Evolutionary conservation across 148 eudicot genomes (phyloP), one percentile per base, ranked within the genome.

Genomic region (Silene latifolia): DNA sequence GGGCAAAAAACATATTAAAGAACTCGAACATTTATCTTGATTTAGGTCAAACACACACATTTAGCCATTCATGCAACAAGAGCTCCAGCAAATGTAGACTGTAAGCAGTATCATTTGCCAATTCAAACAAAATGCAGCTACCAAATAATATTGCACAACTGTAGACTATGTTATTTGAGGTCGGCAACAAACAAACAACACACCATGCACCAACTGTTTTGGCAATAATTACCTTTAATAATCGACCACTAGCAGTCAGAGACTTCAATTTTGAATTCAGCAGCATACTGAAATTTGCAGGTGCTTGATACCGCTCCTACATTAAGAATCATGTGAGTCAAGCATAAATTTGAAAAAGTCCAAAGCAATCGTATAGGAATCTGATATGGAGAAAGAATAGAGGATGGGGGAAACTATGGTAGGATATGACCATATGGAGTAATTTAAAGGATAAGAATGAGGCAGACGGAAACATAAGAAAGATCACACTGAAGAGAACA

Each of bases 271-370:
- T 86, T 79, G 83, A 82, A 42, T 81, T 82, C 86, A 91, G 74
- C 69, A 82, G 73, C 74, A 74, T 88, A 23, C 83, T 87, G 78
- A 95, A 78, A 79, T 95, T 86, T 74, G 85, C 77, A 82, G 97
- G 92, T 61, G 88, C 88, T 72, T 77, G 84, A 84, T 88, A 84
- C 72, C 83, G 85, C 69, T 89, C 96, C 98, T 95, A 78, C 72
- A 80, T 80, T 66, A 76, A 76, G 68, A 57, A 78, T 48, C 35
- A 42, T 21, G 63, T 42, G 15, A 68, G 66, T 67, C 11, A 69
- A 14, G 24, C 17, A 2, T 0, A 11, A 46, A 47, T 15, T 13
- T 11, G 24, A 15, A 21, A 70, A 47, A 53, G n/a, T 24, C 15
- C 39, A 24, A 35, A 24, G 5, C 42, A 24, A 14, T 24, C 51